A percentile compares a stretch with the other conserved stretches of the same genome.
Evolutionary conservation across 768 basidiomycete genomes (phyloP).

Genomic region (Hygrocybe coccinea): DNA sequence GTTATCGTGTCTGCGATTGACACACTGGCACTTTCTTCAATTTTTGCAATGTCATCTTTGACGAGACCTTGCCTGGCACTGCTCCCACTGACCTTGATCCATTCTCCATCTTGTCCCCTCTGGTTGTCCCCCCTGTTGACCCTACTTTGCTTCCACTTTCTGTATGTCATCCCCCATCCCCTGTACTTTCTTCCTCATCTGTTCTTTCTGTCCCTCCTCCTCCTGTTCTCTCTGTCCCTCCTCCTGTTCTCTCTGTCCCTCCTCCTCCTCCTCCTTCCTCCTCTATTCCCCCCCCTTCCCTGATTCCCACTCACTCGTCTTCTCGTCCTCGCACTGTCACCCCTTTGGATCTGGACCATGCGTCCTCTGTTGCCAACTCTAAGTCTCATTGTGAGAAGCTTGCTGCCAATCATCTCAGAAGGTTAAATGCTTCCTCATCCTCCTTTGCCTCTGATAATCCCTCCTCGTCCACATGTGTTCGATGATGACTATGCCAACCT

Average conservation of each 20-base stretch:
- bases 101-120: no score
- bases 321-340: no score
- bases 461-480: not conserved
- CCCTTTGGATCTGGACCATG: no score
- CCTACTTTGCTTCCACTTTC: no score
- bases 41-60: conserved; percentile 27
- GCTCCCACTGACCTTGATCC: not conserved
- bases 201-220: not conserved
- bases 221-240: not conserved
- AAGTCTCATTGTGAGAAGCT: no score
- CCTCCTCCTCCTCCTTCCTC: no score
- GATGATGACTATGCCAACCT: not conserved
- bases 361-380: no score
- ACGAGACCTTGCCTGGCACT: conserved; percentile 11
- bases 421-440: no score
- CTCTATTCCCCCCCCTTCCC: no score
- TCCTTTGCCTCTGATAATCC: not conserved
- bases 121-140: no score
- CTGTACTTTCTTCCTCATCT: not conserved
- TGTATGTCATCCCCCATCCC: not conserved
- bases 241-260: not conserved
- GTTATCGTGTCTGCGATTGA: conserved; percentile 17
- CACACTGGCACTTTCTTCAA: not conserved
- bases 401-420: no score
- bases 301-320: no score